A percentile compares a stretch with the other conserved stretches of the same genome.
Conservation (phyloP, 805 yeast species). For the Suhomyces faveliae region DNA sequence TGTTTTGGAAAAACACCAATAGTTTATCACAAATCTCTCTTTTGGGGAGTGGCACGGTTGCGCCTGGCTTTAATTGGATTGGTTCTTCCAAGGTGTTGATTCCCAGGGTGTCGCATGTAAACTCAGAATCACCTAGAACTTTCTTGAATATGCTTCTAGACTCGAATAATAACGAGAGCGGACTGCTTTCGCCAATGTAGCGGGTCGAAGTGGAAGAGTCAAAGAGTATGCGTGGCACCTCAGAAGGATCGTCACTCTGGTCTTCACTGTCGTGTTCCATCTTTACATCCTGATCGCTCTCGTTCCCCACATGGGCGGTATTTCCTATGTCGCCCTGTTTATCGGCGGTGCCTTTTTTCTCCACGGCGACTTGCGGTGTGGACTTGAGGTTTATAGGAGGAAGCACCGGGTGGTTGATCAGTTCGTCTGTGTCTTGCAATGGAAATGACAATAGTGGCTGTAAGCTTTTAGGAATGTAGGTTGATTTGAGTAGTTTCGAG, state of each 20-base stretch:
- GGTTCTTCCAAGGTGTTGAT: slow-evolving; percentile 39
- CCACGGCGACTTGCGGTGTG: not conserved
- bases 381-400: not conserved
- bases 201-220: slow-evolving; percentile 36
- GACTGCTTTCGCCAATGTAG: slow-evolving; percentile 44
- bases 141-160: slow-evolving; percentile 36
- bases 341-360: not conserved
- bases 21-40: slow-evolving; percentile 4
- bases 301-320: slow-evolving; percentile 8
- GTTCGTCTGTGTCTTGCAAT: slow-evolving; percentile 3
- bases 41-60: slow-evolving; percentile 13
- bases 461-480: slow-evolving; percentile 14
- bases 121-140: slow-evolving; percentile 30
- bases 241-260: slow-evolving; percentile 15
- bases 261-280: slow-evolving; percentile 4
- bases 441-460: slow-evolving; percentile 16
- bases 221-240: slow-evolving; percentile 22
- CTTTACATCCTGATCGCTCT: not conserved
- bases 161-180: slow-evolving; percentile 41
- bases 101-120: slow-evolving; percentile 38
- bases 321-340: not conserved
- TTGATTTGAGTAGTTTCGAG: slow-evolving; percentile 3
- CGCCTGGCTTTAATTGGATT: slow-evolving; percentile 16
- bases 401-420: not conserved
- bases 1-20: slow-evolving; percentile 31